Percentiles rank a stretch among this genome's conserved stretches.
These are phyloP conservation scores for Cytospora paraplurivora DNA, from an alignment of 2,329 filamentous ascomycete species.

Conservation along the genomic window DNA sequence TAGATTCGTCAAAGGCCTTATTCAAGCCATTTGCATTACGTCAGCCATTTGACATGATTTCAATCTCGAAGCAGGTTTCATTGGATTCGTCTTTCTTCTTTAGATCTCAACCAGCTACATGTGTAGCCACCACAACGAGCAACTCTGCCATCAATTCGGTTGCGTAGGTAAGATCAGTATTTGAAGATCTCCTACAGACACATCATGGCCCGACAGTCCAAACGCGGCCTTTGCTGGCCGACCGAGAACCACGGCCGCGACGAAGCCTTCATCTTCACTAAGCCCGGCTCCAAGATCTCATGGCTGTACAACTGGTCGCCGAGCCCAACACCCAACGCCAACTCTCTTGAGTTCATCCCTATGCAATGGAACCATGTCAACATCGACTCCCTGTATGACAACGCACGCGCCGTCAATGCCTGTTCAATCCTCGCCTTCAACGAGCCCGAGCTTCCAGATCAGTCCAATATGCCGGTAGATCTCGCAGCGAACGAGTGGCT, in stretches of 20 bases:
- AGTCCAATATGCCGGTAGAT: conserved; percentile 32
- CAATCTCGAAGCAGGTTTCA: not conserved
- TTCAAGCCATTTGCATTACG: not conserved
- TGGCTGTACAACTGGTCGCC: conserved; percentile 36
- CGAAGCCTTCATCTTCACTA: conserved; percentile 36
- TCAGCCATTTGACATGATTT: not conserved
- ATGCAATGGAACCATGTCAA: conserved; percentile 36
- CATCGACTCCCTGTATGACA: conserved; percentile 28
- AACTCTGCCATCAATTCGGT: not conserved
- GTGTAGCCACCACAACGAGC: not conserved
- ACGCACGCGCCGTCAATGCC: conserved; percentile 11
- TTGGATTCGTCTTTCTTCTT: not conserved
- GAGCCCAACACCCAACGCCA: conserved; percentile 26
- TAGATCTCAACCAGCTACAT: not conserved
- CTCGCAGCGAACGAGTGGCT: conserved; percentile 32
- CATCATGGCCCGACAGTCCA: conserved; percentile 20
- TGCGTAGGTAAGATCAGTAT: not conserved
- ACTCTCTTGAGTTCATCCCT: conserved; percentile 29
- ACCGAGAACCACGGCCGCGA: conserved; percentile 29
- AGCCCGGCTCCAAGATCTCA: conserved; percentile 31
- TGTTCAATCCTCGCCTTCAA: conserved; percentile 30
- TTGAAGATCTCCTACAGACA: not conserved
- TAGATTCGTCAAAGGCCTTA: not conserved
- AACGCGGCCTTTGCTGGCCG: conserved; percentile 33
- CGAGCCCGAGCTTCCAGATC: conserved; percentile 32